phyloP scores from a whole-genome alignment of 306 rosid species.

The Coriaria nepalensis region DNA sequence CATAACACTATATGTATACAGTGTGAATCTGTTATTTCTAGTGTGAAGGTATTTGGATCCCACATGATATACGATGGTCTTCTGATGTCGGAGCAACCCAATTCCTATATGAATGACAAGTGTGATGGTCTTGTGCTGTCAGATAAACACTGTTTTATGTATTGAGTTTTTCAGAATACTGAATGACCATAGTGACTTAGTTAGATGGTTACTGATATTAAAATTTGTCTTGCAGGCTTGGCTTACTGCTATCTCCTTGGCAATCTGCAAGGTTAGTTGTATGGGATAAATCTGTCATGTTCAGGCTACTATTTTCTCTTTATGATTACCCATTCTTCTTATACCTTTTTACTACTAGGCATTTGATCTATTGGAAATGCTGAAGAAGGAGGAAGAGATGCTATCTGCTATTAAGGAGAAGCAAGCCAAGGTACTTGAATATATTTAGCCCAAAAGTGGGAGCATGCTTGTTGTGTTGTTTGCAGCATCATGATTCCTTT shows the following conservation, averaged over 20 bases:
- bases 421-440: conserved; percentile 51
- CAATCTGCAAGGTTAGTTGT: conserved; percentile 73
- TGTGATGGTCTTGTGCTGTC: no score
- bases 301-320: conserved; percentile 5
- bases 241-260: conserved; percentile 67
- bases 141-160: no score
- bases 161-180: no score
- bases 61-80: no score
- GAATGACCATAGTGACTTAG: no score
- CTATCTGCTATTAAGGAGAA: conserved; percentile 62
- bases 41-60: no score
- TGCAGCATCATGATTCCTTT: background rate
- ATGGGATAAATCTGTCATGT: conserved; percentile 6
- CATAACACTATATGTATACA: no score
- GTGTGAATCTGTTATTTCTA: no score
- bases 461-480: background rate
- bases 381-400: conserved; percentile 85
- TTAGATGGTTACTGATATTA: background rate
- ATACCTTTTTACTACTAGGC: conserved; percentile 34
- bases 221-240: conserved; percentile 52
- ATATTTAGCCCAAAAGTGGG: background rate
- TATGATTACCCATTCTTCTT: conserved; percentile 11
- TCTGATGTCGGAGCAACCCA: no score
- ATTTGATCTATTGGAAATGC: conserved; percentile 69
- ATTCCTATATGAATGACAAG: no score